Conservation (phyloP, 495 filamentous ascomycete genomes). For the Aspergillus saccharolyticus region DNA sequence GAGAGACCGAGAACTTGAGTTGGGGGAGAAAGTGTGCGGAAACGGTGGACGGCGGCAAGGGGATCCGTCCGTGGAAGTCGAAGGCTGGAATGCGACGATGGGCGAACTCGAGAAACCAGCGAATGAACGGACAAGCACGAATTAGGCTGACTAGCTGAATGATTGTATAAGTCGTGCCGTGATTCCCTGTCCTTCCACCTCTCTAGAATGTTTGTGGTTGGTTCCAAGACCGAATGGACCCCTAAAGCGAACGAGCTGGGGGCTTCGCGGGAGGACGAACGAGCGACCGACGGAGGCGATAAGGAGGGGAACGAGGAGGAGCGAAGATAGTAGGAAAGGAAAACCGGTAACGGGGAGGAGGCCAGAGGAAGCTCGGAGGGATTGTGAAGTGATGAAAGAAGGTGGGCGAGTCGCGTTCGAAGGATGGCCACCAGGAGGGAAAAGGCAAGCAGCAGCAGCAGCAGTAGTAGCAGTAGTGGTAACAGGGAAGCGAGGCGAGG, state of each 20-base stretch:
- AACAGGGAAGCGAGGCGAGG: slow-evolving; percentile 1
- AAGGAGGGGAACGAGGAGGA: neutral
- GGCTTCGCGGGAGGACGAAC: slow-evolving; percentile 2
- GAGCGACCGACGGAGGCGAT: slow-evolving; percentile 3
- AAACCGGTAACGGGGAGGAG: neutral
- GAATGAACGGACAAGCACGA: neutral
- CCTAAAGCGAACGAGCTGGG: slow-evolving; percentile 5
- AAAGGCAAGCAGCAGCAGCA: neutral
- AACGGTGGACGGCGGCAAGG: slow-evolving; percentile 13
- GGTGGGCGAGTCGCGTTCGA: neutral
- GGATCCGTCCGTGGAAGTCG: slow-evolving; percentile 5
- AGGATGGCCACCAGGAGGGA: neutral
- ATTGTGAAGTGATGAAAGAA: neutral
- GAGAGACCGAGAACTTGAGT: slow-evolving; percentile 7
- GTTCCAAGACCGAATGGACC: slow-evolving; percentile 1
- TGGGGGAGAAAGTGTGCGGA: slow-evolving; percentile 6
- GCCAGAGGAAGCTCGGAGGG: neutral
- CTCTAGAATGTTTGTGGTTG: neutral
- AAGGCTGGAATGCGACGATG: slow-evolving; percentile 13
- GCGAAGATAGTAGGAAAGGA: neutral
- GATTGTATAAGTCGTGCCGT: neutral
- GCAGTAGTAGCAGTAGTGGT: neutral
- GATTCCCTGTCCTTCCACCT: neutral
- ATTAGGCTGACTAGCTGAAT: neutral
- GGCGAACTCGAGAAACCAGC: neutral